Percentiles rank a stretch among this genome's conserved stretches.
Conservation (phyloP, 75 land plant genomes). For the Pinus albicaulis region DNA sequence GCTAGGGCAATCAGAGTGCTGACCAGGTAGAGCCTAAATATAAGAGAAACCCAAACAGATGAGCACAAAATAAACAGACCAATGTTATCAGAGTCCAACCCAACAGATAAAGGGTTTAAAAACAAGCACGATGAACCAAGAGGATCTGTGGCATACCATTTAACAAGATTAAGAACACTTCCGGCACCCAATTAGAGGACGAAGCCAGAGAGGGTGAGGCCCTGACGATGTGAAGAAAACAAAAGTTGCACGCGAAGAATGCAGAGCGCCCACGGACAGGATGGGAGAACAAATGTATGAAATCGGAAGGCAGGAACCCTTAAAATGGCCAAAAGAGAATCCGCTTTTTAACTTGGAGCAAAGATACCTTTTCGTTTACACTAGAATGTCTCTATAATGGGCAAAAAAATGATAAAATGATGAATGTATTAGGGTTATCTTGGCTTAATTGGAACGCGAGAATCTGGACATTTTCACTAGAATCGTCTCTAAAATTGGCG, state of each 20-base stretch:
- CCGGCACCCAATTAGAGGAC: neutral
- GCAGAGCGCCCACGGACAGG: no score
- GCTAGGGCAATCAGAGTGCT: constrained; percentile 48
- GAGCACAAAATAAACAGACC: neutral
- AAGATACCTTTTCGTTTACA: neutral
- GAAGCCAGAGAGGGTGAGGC: neutral
- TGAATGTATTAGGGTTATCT: constrained; percentile 1
- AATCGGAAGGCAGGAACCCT: neutral
- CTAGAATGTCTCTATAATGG: neutral
- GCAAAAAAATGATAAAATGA: neutral
- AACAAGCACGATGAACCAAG: no score
- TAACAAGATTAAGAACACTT: neutral
- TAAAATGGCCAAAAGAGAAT: neutral
- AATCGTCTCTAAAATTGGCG: neutral
- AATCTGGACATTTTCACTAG: neutral
- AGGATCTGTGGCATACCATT: neutral
- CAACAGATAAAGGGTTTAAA: neutral
- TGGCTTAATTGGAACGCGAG: constrained; percentile 1
- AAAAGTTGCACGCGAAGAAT: neutral
- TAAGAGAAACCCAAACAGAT: neutral
- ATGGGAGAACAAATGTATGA: neutral
- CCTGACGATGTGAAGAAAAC: neutral
- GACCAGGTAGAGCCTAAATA: constrained; percentile 30
- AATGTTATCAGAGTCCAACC: no score
- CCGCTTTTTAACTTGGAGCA: no score